Evolutionary conservation across 2,329 filamentous ascomycete genomes (phyloP).

Genomic region (Chrysoporthe cubensis): DNA sequence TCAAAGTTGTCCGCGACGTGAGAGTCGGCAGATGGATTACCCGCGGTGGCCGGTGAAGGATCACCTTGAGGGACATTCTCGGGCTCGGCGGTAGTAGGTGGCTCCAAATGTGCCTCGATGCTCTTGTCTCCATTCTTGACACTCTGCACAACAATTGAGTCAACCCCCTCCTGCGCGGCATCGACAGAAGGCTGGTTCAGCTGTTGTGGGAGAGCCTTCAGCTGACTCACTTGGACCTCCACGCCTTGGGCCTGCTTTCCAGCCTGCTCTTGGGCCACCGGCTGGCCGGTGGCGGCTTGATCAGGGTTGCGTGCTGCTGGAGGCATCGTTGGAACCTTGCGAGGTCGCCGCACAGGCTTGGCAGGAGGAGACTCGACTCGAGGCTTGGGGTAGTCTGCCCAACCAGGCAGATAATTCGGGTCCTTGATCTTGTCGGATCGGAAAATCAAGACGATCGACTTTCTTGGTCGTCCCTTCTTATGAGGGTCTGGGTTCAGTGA

Average conservation of each 20-base stretch:
- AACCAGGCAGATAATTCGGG: slow-evolving; percentile 26
- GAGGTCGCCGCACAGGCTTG: neutral
- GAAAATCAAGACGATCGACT: slow-evolving; percentile 39
- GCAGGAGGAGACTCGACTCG: neutral
- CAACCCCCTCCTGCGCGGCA: neutral
- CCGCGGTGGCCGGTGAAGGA: neutral
- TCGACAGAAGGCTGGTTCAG: neutral
- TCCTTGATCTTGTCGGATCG: slow-evolving; percentile 36
- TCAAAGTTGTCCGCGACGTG: neutral
- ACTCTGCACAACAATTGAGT: slow-evolving; percentile 11
- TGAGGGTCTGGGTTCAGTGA: slow-evolving; percentile 32
- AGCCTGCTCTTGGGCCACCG: neutral
- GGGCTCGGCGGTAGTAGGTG: neutral
- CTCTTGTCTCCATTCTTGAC: neutral
- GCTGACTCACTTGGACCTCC: neutral
- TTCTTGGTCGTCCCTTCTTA: slow-evolving; percentile 38
- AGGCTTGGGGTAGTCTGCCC: slow-evolving; percentile 21
- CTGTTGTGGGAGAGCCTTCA: neutral
- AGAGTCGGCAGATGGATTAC: neutral
- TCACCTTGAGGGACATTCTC: neutral
- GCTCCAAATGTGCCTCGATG: neutral
- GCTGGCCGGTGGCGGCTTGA: neutral
- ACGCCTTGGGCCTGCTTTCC: neutral
- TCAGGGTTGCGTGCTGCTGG: neutral
- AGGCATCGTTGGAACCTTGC: slow-evolving; percentile 5